Evolutionary conservation across 352 stramenopile genomes (phyloP), one percentile per base, ranked within the genome.

Genomic region (Pythium guiyangense): DNA sequence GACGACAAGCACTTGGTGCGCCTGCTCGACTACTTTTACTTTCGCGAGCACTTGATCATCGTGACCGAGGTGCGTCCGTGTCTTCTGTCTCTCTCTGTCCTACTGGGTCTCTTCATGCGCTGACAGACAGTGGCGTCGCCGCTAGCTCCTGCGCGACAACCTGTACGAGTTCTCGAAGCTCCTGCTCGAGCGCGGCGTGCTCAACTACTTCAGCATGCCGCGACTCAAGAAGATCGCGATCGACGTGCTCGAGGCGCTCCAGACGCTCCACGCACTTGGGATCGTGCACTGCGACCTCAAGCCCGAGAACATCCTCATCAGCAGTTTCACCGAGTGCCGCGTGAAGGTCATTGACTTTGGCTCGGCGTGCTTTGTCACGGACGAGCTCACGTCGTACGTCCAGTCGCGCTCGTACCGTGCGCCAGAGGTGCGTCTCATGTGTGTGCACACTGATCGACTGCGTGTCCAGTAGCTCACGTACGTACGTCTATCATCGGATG

Each of bases 331-430:
- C 95, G 71, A 82, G 73, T 98, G 90, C 67, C 90, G 82, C 10
- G 88, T 99, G 59, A 72, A 93, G 88, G 81, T 99, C 18, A 99
- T 99, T 67, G 97, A 99, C 74, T 99, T 99, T 84, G 97, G 97
- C 14, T 98, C 88, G 2, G 97, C 90, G 1, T 99, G 97, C 82
- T 94, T 96, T 52, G 88, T 86, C 45, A 93, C 96, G 40, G 96
- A 97, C 56, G 93, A 96, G 26, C 84, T 97, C 52, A 98, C 97
- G 52, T 96, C 92, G 4, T 99, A 99, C 73, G 98, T 99, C 44
- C 97, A 99, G 65, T 98, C 87, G 25, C 83, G 97, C 26, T 99
- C 98, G 55, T 99, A 99, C 83, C 86, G 97, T 26, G 94, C 90
- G 10, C 97, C 97, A 25, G 96, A 99, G 79, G 88, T 96, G 27